Conservation (phyloP, 306 rosid species). For the Cucurbita maxima region DNA sequence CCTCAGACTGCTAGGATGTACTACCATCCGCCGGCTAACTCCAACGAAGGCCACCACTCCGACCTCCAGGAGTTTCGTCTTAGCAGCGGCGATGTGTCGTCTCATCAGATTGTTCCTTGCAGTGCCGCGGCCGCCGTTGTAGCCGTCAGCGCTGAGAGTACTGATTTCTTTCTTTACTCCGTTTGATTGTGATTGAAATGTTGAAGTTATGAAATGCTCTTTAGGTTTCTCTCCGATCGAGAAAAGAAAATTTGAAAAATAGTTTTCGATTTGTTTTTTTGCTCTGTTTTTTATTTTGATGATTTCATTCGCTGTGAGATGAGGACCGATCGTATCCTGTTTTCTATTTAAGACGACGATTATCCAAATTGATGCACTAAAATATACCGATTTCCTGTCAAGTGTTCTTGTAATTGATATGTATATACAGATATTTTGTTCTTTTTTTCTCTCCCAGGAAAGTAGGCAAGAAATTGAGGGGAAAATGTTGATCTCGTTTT, state of each 20-base stretch:
- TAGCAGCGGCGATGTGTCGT: slow-evolving; percentile 4
- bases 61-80: not conserved
- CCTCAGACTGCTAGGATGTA: slow-evolving; percentile 56
- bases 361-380: not conserved
- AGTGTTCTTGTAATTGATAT: not conserved
- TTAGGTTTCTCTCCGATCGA: not conserved
- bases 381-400: not conserved
- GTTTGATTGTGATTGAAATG: slow-evolving; percentile 14
- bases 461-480: not conserved
- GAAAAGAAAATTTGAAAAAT: not conserved
- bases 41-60: slow-evolving; percentile 9
- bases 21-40: slow-evolving; percentile 45
- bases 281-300: not conserved
- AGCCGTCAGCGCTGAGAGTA: not conserved
- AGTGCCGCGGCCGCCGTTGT: slow-evolving; percentile 5
- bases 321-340: not conserved
- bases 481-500: not conserved
- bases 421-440: not conserved
- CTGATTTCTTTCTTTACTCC: slow-evolving; percentile 42
- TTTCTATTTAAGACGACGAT: not conserved
- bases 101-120: slow-evolving; percentile 11
- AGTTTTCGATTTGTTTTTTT: not conserved
- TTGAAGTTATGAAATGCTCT: not conserved
- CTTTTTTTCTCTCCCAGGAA: not conserved
- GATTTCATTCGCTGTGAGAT: not conserved